Evolutionary conservation across 495 filamentous ascomycete species (phyloP).

Genomic region (Tuber indicum): DNA sequence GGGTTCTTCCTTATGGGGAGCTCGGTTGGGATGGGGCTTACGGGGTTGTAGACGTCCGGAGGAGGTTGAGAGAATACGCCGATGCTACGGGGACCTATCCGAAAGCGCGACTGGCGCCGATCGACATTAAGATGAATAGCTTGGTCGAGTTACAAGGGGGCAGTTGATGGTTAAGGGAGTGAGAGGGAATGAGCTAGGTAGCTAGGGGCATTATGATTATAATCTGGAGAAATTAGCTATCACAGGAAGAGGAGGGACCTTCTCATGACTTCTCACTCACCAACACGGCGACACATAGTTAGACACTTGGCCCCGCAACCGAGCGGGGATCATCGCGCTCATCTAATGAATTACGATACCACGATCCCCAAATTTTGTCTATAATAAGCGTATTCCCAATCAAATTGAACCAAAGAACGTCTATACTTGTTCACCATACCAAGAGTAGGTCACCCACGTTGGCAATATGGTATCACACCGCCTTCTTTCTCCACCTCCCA

Average conservation of each 20-base stretch:
- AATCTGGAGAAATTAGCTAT: neutral
- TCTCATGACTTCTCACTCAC: constrained; percentile 7
- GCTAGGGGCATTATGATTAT: neutral
- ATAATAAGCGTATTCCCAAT: neutral
- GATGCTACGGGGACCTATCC: neutral
- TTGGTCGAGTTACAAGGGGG: neutral
- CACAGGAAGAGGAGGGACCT: neutral
- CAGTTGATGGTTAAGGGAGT: constrained; percentile 3
- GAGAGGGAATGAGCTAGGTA: neutral
- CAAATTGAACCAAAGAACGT: neutral
- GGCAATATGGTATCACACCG: neutral
- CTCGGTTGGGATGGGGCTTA: neutral
- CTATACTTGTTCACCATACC: neutral
- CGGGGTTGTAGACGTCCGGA: neutral
- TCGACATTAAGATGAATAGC: neutral
- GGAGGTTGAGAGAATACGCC: neutral
- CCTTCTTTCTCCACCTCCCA: neutral
- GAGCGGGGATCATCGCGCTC: neutral
- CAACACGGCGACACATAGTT: neutral
- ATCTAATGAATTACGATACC: neutral
- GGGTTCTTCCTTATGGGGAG: neutral
- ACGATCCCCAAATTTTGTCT: neutral
- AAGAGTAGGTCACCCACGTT: neutral
- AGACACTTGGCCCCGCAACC: neutral
- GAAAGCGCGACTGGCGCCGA: neutral